Base-by-base conservation (phyloP, 805 yeast genomes). In the Metschnikowia dekortorum region DNA sequence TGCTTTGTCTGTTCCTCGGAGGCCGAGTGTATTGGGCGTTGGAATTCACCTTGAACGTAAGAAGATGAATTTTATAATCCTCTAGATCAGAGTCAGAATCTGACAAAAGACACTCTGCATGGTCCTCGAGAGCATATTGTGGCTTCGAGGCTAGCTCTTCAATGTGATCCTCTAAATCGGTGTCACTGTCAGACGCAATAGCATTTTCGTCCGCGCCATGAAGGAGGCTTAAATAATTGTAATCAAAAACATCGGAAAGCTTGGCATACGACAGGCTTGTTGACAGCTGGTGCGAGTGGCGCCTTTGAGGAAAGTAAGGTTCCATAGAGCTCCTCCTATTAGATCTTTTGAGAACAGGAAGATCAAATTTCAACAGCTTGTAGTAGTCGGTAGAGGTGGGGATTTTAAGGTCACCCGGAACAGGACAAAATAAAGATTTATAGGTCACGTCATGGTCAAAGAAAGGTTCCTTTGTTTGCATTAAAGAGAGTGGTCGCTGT, bases 201-300 rank as follows among this genome's bases (percentile, higher is more conserved):
- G 56, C 60, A 32, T 51, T 44, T 28, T 55, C 60, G 22, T 49
- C 50, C 5, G 33, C 44, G 6, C 28, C 38, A 4, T 44, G 51
- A 31, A 35, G 31, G 39, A 39, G 44, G 39, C 44, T 49, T 29
- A 55, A 39, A 36, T 48, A 50, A 22, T 56, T 46, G 35, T 53
- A 55, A 31, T 57, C 60, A 34, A 57, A 57, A 9, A 57, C 52
- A 37, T 57, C 60, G 2, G 59, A 55, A 38, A 55, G 46, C 28
- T 37, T 39, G 7, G 60, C 60, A 32, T 53, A 52, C 31, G 58
- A 50, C 46, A 53, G 53, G 39, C 46, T 51, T 3, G 46, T 26
- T 5, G 55, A 49, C 30, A 49, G 37, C 2, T 49, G 44, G 10
- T 41, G 46, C 5, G 56, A 45, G 32, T 34, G n/a, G 22, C 50